These are phyloP conservation scores for Mortierella sp. DNA, from an alignment of 371 early-diverging fungal species.

Conservation along the genomic window DNA sequence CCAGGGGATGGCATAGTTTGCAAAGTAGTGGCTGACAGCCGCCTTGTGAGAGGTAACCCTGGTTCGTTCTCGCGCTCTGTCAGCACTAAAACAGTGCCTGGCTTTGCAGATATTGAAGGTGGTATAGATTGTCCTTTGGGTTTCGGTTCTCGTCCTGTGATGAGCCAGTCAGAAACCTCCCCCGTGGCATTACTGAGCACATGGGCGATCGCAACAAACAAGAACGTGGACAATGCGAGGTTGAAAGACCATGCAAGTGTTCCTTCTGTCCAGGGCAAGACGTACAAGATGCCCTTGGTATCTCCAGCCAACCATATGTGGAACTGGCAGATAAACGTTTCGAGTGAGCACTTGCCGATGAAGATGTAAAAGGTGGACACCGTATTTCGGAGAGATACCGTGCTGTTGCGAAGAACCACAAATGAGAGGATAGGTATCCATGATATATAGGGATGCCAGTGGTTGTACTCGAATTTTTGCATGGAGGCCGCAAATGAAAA, in stretches of 20 bases:
- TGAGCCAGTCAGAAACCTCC: constrained; percentile 59
- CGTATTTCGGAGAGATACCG: constrained; percentile 58
- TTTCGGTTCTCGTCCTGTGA: constrained; percentile 39
- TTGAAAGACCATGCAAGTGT: constrained; percentile 68
- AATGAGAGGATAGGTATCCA: constrained; percentile 71
- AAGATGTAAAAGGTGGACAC: constrained; percentile 65
- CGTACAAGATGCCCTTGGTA: constrained; percentile 72
- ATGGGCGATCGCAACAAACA: constrained; percentile 69
- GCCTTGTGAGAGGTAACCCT: constrained; percentile 13
- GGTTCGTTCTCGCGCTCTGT: neutral
- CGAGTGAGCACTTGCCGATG: constrained; percentile 74
- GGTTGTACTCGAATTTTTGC: constrained; percentile 64
- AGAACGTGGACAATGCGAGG: constrained; percentile 56
- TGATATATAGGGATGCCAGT: constrained; percentile 71
- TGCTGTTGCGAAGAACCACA: constrained; percentile 74
- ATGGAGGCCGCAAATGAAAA: constrained; percentile 61
- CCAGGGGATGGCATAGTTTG: constrained; percentile 29
- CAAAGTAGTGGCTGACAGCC: constrained; percentile 23
- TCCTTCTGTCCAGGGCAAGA: constrained; percentile 45
- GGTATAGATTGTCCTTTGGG: neutral
- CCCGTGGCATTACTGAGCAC: constrained; percentile 64
- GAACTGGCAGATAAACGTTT: constrained; percentile 84
- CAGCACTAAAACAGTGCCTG: neutral
- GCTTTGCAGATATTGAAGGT: neutral
- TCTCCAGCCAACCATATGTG: constrained; percentile 83